Evolutionary conservation across 139 green algal species (phyloP).

Genomic region (Chlorella vulgaris): DNA sequence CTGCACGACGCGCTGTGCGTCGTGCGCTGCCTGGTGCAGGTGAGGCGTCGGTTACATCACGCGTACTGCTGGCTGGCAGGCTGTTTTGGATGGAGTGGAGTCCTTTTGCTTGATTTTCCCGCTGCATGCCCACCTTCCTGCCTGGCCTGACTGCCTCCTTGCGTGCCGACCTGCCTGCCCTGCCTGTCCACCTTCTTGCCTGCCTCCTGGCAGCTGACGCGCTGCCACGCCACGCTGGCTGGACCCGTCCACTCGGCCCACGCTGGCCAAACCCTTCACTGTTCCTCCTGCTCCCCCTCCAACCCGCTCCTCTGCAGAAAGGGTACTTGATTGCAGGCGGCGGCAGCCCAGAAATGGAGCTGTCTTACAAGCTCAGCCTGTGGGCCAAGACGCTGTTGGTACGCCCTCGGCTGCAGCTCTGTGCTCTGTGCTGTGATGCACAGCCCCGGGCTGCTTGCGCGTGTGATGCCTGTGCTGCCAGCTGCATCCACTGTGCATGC

Average conservation of each 20-base stretch:
- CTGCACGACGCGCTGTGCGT: conserved; percentile 96
- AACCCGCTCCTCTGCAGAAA: too few species aligned
- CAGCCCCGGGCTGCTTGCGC: too few species aligned
- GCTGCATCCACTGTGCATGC: background rate
- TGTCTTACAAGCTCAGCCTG: conserved; percentile 78
- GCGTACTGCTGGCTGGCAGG: background rate
- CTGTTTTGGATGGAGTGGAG: background rate
- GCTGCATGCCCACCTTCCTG: too few species aligned
- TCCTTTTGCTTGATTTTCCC: too few species aligned
- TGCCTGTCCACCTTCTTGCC: background rate
- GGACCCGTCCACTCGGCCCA: too few species aligned
- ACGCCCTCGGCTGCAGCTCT: background rate
- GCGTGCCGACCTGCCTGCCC: background rate
- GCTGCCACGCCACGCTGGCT: too few species aligned
- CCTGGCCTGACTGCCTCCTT: background rate
- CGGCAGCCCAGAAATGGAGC: conserved; percentile 91
- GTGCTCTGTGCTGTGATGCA: background rate
- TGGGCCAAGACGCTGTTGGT: conserved; percentile 91
- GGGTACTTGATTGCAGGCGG: conserved; percentile 92
- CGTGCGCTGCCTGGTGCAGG: conserved; percentile 90
- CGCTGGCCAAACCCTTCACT: too few species aligned
- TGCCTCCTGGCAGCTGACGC: too few species aligned
- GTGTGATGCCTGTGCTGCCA: too few species aligned
- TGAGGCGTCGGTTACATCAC: background rate
- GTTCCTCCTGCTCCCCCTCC: too few species aligned